Percentiles rank a stretch among this genome's conserved stretches.
phyloP scores from a whole-genome alignment of 164 flowering plant species.

The Kingdonia uniflora region DNA sequence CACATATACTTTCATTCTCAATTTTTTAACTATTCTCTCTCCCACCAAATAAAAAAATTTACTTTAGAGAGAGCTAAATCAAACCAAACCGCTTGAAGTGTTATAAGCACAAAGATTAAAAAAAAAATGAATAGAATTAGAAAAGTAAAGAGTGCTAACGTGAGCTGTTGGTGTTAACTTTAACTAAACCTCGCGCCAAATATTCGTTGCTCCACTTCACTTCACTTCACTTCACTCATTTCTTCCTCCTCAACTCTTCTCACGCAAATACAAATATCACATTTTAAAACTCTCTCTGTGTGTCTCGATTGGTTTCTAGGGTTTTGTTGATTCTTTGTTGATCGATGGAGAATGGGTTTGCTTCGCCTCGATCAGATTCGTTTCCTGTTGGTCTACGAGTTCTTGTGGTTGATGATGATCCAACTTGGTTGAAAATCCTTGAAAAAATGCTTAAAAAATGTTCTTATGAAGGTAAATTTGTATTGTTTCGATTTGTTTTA shows the following conservation, averaged over 20 bases:
- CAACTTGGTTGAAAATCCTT: slow-evolving; percentile 77
- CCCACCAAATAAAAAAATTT: not conserved
- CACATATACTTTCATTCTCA: slow-evolving; percentile 8
- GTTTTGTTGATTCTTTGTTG: slow-evolving; percentile 2
- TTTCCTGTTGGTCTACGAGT: slow-evolving; percentile 90
- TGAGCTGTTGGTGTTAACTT: too few relatives aligned
- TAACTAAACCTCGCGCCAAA: too few relatives aligned
- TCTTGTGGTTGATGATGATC: slow-evolving; percentile 95
- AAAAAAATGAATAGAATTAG: not conserved
- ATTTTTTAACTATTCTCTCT: slow-evolving; percentile 2
- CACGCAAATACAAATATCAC: not conserved
- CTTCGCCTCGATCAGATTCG: slow-evolving; percentile 33
- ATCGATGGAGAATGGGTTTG: slow-evolving; percentile 36
- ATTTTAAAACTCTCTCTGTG: slow-evolving; percentile 9
- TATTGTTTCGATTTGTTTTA: too few relatives aligned
- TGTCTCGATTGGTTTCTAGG: slow-evolving; percentile 1
- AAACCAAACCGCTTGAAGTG: too few relatives aligned
- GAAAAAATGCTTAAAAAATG: slow-evolving; percentile 97
- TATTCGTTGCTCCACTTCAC: slow-evolving; percentile 31
- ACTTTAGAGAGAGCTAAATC: not conserved
- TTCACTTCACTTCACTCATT: slow-evolving; percentile 6
- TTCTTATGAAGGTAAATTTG: slow-evolving; percentile 44
- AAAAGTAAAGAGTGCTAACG: too few relatives aligned
- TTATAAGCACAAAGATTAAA: not conserved
- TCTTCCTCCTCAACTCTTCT: too few relatives aligned